A percentile compares a stretch with the other conserved stretches of the same genome.
These are phyloP conservation scores for Cenchrus americanus DNA, from an alignment of 176 grass and related monocot genomes.

Conservation along the genomic window DNA sequence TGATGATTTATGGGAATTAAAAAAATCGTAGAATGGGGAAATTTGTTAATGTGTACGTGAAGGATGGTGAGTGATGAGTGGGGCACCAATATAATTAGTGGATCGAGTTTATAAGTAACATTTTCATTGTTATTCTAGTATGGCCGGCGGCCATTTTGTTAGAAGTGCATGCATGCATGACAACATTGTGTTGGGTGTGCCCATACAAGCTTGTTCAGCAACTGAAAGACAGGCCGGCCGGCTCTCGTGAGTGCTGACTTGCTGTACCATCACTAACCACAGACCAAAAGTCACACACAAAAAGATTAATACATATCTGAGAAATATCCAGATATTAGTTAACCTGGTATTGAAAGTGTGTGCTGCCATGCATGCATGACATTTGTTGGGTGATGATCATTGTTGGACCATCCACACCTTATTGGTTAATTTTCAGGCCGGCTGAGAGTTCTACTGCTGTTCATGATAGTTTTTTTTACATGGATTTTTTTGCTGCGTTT, in stretches of 20 bases:
- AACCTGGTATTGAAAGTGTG: neutral
- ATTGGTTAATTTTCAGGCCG: neutral
- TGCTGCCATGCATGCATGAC: neutral
- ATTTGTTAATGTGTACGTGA: neutral
- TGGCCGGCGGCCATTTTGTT: neutral
- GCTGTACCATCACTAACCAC: slow-evolving; percentile 25
- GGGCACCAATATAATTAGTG: neutral
- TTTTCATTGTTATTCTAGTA: neutral
- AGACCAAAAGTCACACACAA: neutral
- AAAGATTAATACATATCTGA: neutral
- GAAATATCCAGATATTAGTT: neutral
- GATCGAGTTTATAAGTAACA: neutral
- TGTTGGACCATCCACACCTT: neutral
- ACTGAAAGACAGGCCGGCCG: slow-evolving; percentile 18
- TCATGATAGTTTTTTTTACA: neutral
- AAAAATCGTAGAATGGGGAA: neutral
- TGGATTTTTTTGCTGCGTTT: neutral
- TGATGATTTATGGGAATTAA: neutral
- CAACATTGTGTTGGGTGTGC: slow-evolving; percentile 36
- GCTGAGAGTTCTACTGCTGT: neutral
- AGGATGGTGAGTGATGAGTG: neutral
- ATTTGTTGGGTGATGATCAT: neutral
- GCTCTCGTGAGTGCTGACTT: slow-evolving; percentile 2
- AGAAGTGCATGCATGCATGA: neutral
- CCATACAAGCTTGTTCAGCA: slow-evolving; percentile 26